phyloP scores from a whole-genome alignment of 805 yeast genomes.

The Sugiyamaella boreocaroliniensis region DNA sequence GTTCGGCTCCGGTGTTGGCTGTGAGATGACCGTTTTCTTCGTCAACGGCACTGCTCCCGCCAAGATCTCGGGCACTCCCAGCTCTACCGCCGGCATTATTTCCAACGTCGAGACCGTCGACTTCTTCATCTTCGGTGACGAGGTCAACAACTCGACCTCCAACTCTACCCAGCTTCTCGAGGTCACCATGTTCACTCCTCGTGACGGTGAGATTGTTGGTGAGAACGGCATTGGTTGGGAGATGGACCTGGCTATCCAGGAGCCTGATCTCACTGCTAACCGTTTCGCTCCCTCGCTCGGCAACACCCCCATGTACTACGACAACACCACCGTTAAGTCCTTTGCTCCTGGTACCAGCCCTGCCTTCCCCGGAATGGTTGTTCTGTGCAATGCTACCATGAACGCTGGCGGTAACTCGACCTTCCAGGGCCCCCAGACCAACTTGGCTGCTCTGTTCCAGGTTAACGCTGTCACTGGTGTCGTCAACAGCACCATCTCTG shows the following conservation, averaged over 20 bases:
- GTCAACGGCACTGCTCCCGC: constrained; percentile 4
- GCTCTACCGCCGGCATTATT: not conserved
- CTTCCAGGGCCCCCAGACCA: constrained; percentile 1
- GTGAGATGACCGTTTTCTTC: not conserved
- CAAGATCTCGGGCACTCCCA: constrained; percentile 1
- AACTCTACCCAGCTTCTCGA: not conserved
- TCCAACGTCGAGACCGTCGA: constrained; percentile 4
- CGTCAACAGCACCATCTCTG: constrained; percentile 1
- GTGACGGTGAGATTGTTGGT: constrained; percentile 2
- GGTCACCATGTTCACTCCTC: constrained; percentile 3
- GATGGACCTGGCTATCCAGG: constrained; percentile 4
- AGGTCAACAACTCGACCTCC: constrained; percentile 2
- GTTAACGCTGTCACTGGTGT: constrained; percentile 4
- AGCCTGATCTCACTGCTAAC: constrained; percentile 2
- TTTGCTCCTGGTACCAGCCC: constrained; percentile 1
- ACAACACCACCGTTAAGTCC: constrained; percentile 1
- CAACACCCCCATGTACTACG: not conserved
- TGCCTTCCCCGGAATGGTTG: constrained; percentile 4
- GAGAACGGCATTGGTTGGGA: constrained; percentile 1
- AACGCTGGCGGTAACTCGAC: constrained; percentile 1
- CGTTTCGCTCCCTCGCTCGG: constrained; percentile 1
- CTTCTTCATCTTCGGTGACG: constrained; percentile 4
- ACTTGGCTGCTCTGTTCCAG: constrained; percentile 6
- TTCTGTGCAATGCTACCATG: not conserved
- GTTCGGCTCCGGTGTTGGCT: not conserved